phyloP scores from a whole-genome alignment of 106 monocot species.

The Allium sativum region DNA sequence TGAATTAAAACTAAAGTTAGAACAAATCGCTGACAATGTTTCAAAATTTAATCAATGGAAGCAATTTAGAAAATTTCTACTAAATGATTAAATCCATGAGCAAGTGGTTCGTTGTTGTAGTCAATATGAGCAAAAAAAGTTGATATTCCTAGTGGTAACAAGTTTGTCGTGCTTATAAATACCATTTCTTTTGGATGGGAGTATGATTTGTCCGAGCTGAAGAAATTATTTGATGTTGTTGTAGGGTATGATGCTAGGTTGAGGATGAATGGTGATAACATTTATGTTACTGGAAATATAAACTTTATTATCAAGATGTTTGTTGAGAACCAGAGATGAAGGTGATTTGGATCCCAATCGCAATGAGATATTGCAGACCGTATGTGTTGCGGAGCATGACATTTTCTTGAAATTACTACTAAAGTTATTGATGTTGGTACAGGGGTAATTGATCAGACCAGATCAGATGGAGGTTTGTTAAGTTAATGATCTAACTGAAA shows the following conservation, averaged over 20 bases:
- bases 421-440: constrained; percentile 54
- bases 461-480: too few species aligned
- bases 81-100: constrained; percentile 84
- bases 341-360: constrained; percentile 49
- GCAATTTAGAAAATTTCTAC: too few species aligned
- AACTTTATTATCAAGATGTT: constrained; percentile 72
- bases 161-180: constrained; percentile 32
- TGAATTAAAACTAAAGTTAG: too few species aligned
- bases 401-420: constrained; percentile 82
- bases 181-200: constrained; percentile 32
- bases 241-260: constrained; percentile 33
- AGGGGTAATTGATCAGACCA: too few species aligned
- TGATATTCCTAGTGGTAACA: constrained; percentile 31
- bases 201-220: constrained; percentile 16
- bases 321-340: constrained; percentile 53
- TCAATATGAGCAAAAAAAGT: constrained; percentile 73
- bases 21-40: too few species aligned
- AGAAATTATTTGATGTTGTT: constrained; percentile 11
- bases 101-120: constrained; percentile 63
- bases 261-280: constrained; percentile 23
- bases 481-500: too few species aligned
- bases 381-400: constrained; percentile 90
- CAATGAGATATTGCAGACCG: constrained; percentile 52
- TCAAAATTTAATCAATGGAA: too few species aligned
- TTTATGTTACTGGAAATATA: constrained; percentile 56